phyloP scores from a whole-genome alignment of 2,329 filamentous ascomycete genomes.

The Diaporthe ilicicola region DNA sequence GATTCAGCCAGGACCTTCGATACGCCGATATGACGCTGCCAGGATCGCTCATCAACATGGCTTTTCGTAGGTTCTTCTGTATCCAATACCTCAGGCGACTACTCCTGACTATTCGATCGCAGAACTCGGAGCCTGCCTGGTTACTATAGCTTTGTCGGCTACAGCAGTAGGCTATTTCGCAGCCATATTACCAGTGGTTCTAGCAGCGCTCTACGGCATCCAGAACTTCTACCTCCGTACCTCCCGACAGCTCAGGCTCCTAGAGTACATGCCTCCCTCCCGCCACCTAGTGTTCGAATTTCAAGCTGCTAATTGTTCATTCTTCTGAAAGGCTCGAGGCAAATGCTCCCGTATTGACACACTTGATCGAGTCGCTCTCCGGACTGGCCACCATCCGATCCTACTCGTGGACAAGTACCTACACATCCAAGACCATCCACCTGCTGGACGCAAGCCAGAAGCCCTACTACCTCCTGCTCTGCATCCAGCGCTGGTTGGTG shows the following conservation, averaged over 20 bases:
- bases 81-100: not conserved
- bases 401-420: slow-evolving; percentile 55
- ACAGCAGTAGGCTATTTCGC: slow-evolving; percentile 26
- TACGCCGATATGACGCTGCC: slow-evolving; percentile 23
- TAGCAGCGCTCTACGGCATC: slow-evolving; percentile 54
- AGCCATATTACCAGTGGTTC: slow-evolving; percentile 57
- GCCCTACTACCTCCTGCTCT: slow-evolving; percentile 59
- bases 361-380: slow-evolving; percentile 53
- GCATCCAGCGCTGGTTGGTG: slow-evolving; percentile 60
- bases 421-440: slow-evolving; percentile 48
- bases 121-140: slow-evolving; percentile 22
- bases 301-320: not conserved
- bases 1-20: slow-evolving; percentile 29
- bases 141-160: not conserved
- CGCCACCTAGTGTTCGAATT: slow-evolving; percentile 17
- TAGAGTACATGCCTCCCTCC: slow-evolving; percentile 65
- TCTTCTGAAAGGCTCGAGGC: slow-evolving; percentile 35
- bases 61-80: slow-evolving; percentile 3
- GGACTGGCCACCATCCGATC: slow-evolving; percentile 58
- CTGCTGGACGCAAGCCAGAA: slow-evolving; percentile 58
- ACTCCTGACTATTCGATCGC: not conserved
- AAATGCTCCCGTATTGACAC: slow-evolving; percentile 15
- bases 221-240: slow-evolving; percentile 66
- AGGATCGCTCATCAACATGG: slow-evolving; percentile 1
- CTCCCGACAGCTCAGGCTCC: slow-evolving; percentile 63